Evolutionary conservation across 768 basidiomycete species (phyloP).

Genomic region (Dictyophora rubrovolvata): DNA sequence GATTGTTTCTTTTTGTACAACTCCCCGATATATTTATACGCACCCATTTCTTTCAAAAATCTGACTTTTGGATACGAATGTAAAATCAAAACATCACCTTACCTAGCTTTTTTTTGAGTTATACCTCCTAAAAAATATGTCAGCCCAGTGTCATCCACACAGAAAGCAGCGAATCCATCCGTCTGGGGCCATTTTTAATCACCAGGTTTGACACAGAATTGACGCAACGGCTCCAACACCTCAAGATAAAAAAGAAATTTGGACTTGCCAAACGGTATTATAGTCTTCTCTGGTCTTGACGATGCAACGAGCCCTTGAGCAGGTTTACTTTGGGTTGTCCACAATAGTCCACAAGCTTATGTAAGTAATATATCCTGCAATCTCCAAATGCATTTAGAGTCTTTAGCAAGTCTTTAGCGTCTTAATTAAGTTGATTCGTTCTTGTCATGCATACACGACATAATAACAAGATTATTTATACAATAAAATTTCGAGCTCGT

Average conservation of each 20-base stretch:
- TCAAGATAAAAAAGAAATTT: neutral
- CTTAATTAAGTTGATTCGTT: too few species aligned
- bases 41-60: slow-evolving; percentile 58
- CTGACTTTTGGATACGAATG: neutral
- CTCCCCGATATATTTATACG: slow-evolving; percentile 95
- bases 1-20: slow-evolving; percentile 98
- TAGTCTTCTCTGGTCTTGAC: neutral
- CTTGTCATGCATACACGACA: too few species aligned
- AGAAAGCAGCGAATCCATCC: neutral
- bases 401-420: too few species aligned
- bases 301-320: neutral
- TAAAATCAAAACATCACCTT: neutral
- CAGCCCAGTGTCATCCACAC: neutral
- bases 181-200: neutral
- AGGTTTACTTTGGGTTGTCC: neutral
- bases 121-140: neutral
- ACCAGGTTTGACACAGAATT: neutral
- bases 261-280: neutral
- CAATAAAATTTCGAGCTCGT: too few species aligned
- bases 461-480: too few species aligned
- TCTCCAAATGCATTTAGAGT: too few species aligned
- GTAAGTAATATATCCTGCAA: too few species aligned
- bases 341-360: neutral
- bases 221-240: neutral
- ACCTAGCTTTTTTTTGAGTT: neutral